Conservation (phyloP, 176 grass and related monocot genomes). For the Zoysia japonica region DNA sequence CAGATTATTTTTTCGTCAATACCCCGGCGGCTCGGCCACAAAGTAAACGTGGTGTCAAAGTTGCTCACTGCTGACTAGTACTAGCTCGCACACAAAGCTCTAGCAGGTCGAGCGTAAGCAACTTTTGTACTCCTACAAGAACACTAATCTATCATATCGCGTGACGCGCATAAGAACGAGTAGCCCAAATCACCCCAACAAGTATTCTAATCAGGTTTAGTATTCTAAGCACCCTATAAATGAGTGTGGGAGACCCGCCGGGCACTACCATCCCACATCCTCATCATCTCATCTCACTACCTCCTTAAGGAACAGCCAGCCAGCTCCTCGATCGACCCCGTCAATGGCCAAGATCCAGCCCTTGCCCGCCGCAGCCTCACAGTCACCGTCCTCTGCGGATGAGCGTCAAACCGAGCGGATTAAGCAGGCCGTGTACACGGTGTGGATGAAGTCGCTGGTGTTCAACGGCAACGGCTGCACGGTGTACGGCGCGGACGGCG, state of each 20-base stretch:
- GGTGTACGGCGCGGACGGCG: slow-evolving; percentile 62
- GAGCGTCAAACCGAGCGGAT: neutral
- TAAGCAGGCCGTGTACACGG: neutral
- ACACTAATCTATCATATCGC: slow-evolving; percentile 18
- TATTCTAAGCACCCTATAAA: slow-evolving; percentile 1
- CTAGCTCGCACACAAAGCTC: neutral
- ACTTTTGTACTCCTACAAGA: neutral
- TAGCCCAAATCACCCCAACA: neutral
- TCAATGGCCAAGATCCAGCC: slow-evolving; percentile 54
- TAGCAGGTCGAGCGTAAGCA: slow-evolving; percentile 29
- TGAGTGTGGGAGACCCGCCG: neutral
- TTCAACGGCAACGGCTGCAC: slow-evolving; percentile 74
- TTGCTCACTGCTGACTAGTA: slow-evolving; percentile 12
- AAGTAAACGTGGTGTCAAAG: slow-evolving; percentile 23
- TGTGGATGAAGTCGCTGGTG: slow-evolving; percentile 93
- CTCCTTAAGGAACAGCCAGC: neutral
- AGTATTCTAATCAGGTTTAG: neutral
- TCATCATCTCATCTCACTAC: neutral
- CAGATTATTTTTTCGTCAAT: slow-evolving; percentile 9
- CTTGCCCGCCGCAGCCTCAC: neutral
- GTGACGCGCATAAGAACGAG: slow-evolving; percentile 27
- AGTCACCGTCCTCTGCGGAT: neutral
- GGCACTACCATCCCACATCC: slow-evolving; percentile 6
- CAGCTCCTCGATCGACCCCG: neutral
- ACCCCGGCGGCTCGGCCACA: neutral